Base-by-base conservation (phyloP, 2,329 filamentous ascomycete genomes). In the Pseudocercospora cruenta region DNA sequence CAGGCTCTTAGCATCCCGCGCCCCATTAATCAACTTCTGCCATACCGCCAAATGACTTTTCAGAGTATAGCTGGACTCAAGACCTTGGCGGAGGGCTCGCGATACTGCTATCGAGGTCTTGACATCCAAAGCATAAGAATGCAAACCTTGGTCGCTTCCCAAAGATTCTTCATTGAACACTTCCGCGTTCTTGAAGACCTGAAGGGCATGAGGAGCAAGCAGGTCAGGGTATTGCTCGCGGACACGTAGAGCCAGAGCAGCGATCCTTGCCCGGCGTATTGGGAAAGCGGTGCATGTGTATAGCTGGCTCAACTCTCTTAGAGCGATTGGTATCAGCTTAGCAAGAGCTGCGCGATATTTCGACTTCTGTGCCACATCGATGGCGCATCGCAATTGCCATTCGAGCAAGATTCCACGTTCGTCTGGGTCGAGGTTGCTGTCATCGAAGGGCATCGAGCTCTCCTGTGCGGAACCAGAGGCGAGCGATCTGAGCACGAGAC, bases 351-450 rank as follows among this genome's bases (percentile, higher is more conserved):
- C 19, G 31, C 65, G 60, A 51, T 73, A 71, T 58, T 71, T 76
- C 1, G 62, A 19, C 31, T 71, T 71, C 19, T 68, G 47, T 31
- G 67, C 69, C n/a, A 75, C 47, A 12, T 76, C 71, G 4, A 71
- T 14, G 1, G 67, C 65, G 28, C 63, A 64, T 10, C 65, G 55
- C 8, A 84, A 70, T 65, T 83, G 82, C 67, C 75, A 79, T 67
- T 84, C 82, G 9, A 84, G 69, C 2, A 84, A 39, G 4, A 75
- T 67, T 9, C 78, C 81, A 68, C 79, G 71, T 31, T 77, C 73
- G 4, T 69, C 69, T 12, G 67, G 24, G 1, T 71, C 58, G 24
- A 81, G 66, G 2, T 70, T 64, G 8, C 65, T 58, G 33, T 80
- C 72, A 62, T 83, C 80, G 53, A 79, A 78, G 5, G 66, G 26